A percentile compares a stretch with the other conserved stretches of the same genome.
Conservation (phyloP, 148 eudicot species). For the Mesembryanthemum crystallinum region DNA sequence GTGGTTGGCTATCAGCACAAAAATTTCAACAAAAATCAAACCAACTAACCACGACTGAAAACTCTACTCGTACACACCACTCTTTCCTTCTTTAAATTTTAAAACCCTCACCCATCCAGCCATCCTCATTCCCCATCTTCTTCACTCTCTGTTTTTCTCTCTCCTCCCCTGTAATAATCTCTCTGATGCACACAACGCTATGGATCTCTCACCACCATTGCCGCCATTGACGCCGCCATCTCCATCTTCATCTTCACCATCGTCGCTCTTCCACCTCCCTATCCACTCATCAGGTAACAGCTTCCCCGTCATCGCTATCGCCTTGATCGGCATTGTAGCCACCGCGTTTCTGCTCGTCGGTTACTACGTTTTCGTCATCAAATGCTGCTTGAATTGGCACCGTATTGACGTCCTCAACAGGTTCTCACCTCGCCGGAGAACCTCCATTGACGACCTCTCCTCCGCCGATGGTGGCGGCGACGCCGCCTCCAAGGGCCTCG, state of each 20-base stretch:
- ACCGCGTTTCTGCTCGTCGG: conserved; percentile 60
- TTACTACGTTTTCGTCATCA: conserved; percentile 83
- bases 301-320: conserved; percentile 74
- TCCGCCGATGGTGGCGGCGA: background rate
- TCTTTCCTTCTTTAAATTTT: conserved; percentile 2
- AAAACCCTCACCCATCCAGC: background rate
- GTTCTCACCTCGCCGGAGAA: conserved; percentile 34
- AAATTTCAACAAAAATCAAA: conserved; percentile 26
- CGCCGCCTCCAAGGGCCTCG: conserved; percentile 41
- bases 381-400: conserved; percentile 70
- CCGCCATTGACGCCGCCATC: background rate
- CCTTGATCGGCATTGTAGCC: conserved; percentile 67
- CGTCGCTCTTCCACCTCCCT: conserved; percentile 4
- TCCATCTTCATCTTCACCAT: too few species aligned
- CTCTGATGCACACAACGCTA: background rate
- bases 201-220: conserved; percentile 5
- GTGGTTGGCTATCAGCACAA: conserved; percentile 30
- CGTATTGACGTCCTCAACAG: conserved; percentile 45
- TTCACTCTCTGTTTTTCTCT: background rate
- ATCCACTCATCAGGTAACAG: conserved; percentile 19
- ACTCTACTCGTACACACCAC: conserved; percentile 18
- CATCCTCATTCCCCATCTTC: background rate
- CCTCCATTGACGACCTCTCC: background rate
- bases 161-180: conserved; percentile 9
- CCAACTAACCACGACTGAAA: background rate